phyloP scores from a whole-genome alignment of 2,329 filamentous ascomycete species.

The Exophiala calicioides region DNA sequence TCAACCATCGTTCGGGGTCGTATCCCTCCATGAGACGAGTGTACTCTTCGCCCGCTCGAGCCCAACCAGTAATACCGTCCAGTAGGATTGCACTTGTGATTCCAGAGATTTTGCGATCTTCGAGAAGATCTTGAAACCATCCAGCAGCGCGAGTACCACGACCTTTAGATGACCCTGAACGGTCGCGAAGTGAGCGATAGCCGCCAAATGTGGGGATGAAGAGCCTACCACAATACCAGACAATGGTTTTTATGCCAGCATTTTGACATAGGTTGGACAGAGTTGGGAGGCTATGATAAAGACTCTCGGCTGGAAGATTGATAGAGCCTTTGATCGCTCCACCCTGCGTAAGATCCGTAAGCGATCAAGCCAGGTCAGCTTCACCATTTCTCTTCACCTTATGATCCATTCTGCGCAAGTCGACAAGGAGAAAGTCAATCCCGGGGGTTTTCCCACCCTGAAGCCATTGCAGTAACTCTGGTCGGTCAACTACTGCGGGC shows the following conservation, averaged over 20 bases:
- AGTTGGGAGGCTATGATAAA: conserved; percentile 42
- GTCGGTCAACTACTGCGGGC: conserved; percentile 34
- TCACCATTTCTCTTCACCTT: conserved; percentile 40
- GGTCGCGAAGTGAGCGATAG: no score
- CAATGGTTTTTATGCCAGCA: conserved; percentile 37
- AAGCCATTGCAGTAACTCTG: conserved; percentile 42
- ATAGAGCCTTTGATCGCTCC: conserved; percentile 63
- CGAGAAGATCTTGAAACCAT: conserved; percentile 59
- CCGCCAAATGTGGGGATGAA: no score
- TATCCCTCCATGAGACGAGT: conserved; percentile 36
- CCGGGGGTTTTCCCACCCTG: conserved; percentile 34
- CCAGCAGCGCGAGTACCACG: conserved; percentile 56
- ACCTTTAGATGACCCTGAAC: conserved; percentile 59
- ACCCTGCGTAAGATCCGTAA: no score
- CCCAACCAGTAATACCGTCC: conserved; percentile 39
- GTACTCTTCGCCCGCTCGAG: conserved; percentile 33
- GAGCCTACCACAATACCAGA: conserved; percentile 49
- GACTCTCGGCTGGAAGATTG: conserved; percentile 45
- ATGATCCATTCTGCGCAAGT: conserved; percentile 49
- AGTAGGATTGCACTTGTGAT: conserved; percentile 31
- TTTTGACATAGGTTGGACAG: conserved; percentile 39
- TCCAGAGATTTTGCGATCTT: conserved; percentile 33
- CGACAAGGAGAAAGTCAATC: conserved; percentile 47
- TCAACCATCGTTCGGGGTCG: conserved; percentile 27
- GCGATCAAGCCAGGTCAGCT: no score